Base-by-base conservation (phyloP, 2,329 filamentous ascomycete species). In the Xylaria sp. region DNA sequence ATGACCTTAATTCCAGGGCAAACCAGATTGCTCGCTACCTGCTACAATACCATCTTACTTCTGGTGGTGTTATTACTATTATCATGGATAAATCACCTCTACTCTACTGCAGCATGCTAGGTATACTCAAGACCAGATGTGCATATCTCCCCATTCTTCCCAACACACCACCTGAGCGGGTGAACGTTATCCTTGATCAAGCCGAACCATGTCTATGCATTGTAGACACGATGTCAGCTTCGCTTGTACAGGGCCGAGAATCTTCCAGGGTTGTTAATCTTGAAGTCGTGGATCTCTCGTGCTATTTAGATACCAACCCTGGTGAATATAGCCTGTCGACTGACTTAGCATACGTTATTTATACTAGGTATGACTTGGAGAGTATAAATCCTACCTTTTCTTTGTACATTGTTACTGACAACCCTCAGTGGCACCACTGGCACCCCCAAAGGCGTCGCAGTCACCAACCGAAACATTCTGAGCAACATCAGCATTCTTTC, bases 61-160 rank as follows among this genome's bases (percentile, higher is more conserved):
- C 84, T 1, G 87, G 89, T 8, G 83, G 88, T 18, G 81, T 93
- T 10, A 83, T 97, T n/a, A 90, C 90, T 41, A 87, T 97, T 54
- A 84, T 91, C 55, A 90, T 97, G 87, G 88, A 94, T 25, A 97
- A 96, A 77, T 94, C 91, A 0, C 78, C 89, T 0, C 79, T 89
- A 31, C 81, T 97, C 0, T 97, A 97, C 75, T 84, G 90, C 33
- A 86, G 89, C 0, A 92, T 97, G 31, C 83, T 97, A 36, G 94
- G 89, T 1, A 86, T 91, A 25, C 79, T 93, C 39, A 97, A 97
- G 75, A 83, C 89, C 5, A 93, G 93, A 9, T 90, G 90, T 74
- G 93, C 90, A 8, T 96, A 97, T 75, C 81, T 97, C n/a, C 93
- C 94, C 0, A 83, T 97, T 3, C 85, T 93, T 0, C 91, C 92